Base-by-base conservation (phyloP, 192 early-diverging fungal species). In the Phlyctochytrium planicorne region DNA sequence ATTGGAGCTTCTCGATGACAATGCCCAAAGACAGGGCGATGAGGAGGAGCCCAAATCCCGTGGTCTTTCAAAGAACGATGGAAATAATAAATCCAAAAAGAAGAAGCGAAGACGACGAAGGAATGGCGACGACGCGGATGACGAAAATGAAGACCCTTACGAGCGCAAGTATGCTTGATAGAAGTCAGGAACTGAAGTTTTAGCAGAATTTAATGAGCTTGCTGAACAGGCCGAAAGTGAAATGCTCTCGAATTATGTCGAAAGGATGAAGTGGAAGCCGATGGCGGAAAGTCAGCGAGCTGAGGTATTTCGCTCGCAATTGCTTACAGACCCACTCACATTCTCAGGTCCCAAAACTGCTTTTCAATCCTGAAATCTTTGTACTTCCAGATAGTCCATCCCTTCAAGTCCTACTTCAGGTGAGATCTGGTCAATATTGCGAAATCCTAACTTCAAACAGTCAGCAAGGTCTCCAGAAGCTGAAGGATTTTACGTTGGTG, bases 401-500 rank as follows among this genome's bases (percentile, higher is more conserved):
- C 20, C 27, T 66, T n/a, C 59, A 52, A 2, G 64, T 64, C 0
- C 47, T 66, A 36, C 60, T 66, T 30, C 50, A 72, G 59, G 70
- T 72, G n/a, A n/a, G n/a, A 50, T 25, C 30, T 20, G 47, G 2
- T 50, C 3, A 50, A 25, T 63, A 53, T 29, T 53, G 24, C 20
- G 3, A 47, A 47, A 53, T 33, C 50, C 3, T 32, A 6, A 33
- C 30, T 34, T 16, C 34, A 24, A 29, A 10, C 6, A 72, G 70
- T 47, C 29, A 53, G 52, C 63, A n/a, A 37, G 70, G 52, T 66
- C 57, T 66, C 64, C 64, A 14, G 70, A 65, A 52, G 25, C 65
- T 40, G 70, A 72, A 61, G 70, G 70, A 2, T 60, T 72, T 14
- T 72, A 72, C 40, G 70, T 72, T 47, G 70, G 70, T 4, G 29